These are phyloP conservation scores for Haematococcus lacustris DNA, from an alignment of 139 green algal genomes.

Conservation along the genomic window DNA sequence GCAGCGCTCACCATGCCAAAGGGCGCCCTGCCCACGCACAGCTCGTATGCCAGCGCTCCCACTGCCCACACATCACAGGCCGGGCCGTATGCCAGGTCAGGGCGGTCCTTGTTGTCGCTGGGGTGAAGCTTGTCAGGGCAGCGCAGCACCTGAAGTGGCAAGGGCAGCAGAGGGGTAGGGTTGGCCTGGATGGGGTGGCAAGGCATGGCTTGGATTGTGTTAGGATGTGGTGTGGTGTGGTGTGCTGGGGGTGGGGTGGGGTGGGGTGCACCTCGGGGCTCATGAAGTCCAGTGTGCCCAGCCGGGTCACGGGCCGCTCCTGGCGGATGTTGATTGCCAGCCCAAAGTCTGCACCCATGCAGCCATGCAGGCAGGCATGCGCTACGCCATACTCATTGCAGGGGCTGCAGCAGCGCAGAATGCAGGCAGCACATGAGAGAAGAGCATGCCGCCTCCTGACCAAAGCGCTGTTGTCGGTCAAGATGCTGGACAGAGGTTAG, in stretches of 20 bases:
- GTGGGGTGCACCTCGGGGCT: conserved; percentile 40
- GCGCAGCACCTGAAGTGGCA: conserved; percentile 28
- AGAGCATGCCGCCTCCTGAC: no score
- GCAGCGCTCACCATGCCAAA: conserved; percentile 69
- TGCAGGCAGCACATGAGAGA: no score
- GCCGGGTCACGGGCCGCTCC: conserved; percentile 46
- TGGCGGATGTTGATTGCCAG: conserved; percentile 40
- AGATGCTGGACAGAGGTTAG: no score
- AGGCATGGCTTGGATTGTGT: no score
- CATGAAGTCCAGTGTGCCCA: conserved; percentile 61
- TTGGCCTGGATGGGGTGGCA: no score
- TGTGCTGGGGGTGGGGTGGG: no score
- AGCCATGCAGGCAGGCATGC: no score
- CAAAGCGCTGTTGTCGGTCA: no score
- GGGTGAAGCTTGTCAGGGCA: conserved; percentile 67
- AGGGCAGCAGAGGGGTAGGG: no score
- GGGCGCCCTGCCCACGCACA: conserved; percentile 63
- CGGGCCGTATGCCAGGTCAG: conserved; percentile 53
- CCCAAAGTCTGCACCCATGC: conserved; percentile 55
- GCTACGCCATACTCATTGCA: no score
- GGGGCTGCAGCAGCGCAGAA: no score
- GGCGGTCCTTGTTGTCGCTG: conserved; percentile 66
- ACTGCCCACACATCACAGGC: conserved; percentile 72
- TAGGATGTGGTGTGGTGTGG: no score
- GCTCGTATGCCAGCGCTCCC: conserved; percentile 76